phyloP scores from a whole-genome alignment of 441 rosid species.

The Euphorbia schlechtendalii region DNA sequence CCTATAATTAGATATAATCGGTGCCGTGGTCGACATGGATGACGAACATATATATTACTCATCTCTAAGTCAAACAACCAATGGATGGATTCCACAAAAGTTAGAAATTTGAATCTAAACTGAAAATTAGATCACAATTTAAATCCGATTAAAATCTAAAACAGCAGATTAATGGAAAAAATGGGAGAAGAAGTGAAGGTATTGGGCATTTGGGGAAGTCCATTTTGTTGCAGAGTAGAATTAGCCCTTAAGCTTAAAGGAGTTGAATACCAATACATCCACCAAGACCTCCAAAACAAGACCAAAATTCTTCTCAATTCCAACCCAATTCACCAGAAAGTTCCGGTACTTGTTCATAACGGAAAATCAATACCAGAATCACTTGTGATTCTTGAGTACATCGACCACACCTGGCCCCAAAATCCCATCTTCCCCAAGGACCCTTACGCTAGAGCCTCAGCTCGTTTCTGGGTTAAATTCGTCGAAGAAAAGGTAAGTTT shows the following conservation, averaged over 20 bases:
- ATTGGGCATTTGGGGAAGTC: constrained; percentile 34
- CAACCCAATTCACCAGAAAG: background rate
- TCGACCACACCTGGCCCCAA: constrained; percentile 8
- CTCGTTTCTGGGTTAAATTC: constrained; percentile 17
- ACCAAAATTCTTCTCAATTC: background rate
- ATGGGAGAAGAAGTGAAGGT: constrained; percentile 37
- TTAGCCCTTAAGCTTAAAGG: constrained; percentile 42
- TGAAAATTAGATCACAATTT: no score
- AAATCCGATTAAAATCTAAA: no score
- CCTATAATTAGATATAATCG: no score
- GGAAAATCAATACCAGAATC: constrained; percentile 7
- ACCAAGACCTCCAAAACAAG: constrained; percentile 21
- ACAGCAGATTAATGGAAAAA: background rate
- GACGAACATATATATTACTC: no score
- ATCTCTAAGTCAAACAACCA: no score
- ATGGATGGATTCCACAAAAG: no score
- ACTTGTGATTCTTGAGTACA: constrained; percentile 13
- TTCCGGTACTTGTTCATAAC: constrained; percentile 1
- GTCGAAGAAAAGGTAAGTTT: constrained; percentile 4
- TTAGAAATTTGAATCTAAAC: no score
- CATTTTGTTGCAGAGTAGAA: constrained; percentile 33
- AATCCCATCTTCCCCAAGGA: constrained; percentile 9
- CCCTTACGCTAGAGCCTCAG: background rate
- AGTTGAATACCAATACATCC: constrained; percentile 26
- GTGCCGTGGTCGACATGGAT: no score